Conservation (phyloP, 2,329 filamentous ascomycete genomes). For the Pseudogymnoascus sp. region DNA sequence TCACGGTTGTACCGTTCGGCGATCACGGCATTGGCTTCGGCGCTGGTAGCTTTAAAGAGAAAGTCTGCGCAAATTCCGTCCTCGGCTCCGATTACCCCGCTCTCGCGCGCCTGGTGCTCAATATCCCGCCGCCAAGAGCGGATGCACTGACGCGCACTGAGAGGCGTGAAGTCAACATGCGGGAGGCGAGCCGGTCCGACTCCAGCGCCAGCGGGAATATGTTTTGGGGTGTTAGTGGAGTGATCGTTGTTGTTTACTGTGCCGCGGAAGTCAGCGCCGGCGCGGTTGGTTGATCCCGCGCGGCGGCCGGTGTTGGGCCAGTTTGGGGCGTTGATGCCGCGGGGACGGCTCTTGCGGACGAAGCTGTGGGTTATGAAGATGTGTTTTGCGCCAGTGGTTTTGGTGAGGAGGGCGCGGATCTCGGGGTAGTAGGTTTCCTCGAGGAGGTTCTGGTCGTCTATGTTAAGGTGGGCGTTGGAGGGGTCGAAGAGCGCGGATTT, state of each 20-base stretch:
- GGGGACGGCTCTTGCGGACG: background rate
- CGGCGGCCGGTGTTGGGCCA: background rate
- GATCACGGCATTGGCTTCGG: background rate
- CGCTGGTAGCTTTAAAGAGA: background rate
- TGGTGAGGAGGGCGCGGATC: background rate
- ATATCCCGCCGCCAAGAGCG: background rate
- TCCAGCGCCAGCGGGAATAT: background rate
- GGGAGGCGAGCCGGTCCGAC: background rate
- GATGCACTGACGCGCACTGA: background rate
- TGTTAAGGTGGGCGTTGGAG: background rate
- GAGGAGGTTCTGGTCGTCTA: background rate
- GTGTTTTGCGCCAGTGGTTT: background rate
- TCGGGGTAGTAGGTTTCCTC: slow-evolving; percentile 3
- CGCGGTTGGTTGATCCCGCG: background rate
- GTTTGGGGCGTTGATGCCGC: background rate
- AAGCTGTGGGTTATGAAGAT: background rate
- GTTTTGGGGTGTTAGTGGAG: background rate
- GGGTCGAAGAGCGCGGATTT: background rate
- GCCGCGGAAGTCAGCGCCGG: background rate
- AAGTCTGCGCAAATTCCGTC: background rate
- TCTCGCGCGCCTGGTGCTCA: background rate
- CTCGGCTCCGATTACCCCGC: background rate
- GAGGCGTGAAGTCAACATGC: background rate
- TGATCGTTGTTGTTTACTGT: background rate
- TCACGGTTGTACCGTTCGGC: background rate